Conservation (phyloP, 179 eudicot genomes). For the Actinidia arguta region DNA sequence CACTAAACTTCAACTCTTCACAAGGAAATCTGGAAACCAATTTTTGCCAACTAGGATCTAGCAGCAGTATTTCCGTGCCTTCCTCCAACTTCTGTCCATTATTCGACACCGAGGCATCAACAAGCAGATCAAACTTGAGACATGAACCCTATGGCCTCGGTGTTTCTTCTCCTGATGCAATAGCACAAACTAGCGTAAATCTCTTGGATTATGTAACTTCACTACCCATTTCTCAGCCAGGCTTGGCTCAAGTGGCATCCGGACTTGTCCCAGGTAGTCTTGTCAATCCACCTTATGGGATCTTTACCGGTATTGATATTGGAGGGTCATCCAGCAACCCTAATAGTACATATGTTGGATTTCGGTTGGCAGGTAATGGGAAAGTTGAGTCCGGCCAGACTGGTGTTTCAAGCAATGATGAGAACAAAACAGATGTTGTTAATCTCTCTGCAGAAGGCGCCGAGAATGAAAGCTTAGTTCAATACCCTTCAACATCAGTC, state of each 20-base stretch:
- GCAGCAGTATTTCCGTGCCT: background rate
- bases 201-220: background rate
- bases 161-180: background rate
- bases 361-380: conserved; percentile 31
- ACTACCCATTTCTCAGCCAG: background rate
- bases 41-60: background rate
- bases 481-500: background rate
- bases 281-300: background rate
- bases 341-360: conserved; percentile 23
- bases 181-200: background rate
- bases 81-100: background rate
- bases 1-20: background rate
- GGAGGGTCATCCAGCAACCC: background rate
- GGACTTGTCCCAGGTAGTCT: background rate
- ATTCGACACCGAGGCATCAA: conserved; percentile 5
- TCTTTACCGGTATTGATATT: background rate
- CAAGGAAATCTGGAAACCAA: background rate
- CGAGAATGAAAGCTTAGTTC: conserved; percentile 12
- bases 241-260: background rate
- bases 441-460: background rate
- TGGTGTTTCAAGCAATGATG: background rate
- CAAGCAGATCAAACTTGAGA: background rate
- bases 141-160: conserved; percentile 1
- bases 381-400: conserved; percentile 26
- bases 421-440: background rate